Percentiles rank a stretch among this genome's conserved stretches.
Conservation (phyloP, 805 yeast species). For the Clavispora santaluciae region DNA sequence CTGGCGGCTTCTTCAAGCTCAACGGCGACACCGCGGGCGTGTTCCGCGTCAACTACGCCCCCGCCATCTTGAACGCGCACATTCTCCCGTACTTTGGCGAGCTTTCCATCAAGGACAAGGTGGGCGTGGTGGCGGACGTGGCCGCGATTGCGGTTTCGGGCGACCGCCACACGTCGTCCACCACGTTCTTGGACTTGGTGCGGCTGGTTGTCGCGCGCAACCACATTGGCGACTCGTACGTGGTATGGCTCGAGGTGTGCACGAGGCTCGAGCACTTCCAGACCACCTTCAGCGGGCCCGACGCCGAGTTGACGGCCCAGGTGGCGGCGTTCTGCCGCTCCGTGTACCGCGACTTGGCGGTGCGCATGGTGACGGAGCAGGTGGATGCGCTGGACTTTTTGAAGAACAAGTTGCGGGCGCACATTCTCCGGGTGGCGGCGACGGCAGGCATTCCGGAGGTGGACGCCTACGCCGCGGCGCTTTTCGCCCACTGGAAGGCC, state of each 20-base stretch:
- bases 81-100: conserved; percentile 34
- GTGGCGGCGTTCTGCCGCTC: conserved; percentile 25
- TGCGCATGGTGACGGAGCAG: conserved; percentile 15
- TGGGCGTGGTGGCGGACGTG: conserved; percentile 52
- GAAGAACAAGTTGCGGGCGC: conserved; percentile 30
- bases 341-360: conserved; percentile 29
- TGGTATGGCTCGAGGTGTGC: conserved; percentile 54
- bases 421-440: conserved; percentile 40
- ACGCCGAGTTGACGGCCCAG: conserved; percentile 16
- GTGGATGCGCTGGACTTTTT: conserved; percentile 23
- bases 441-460: conserved; percentile 33
- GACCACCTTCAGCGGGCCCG: conserved; percentile 29
- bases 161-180: conserved; percentile 26
- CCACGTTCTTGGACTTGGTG: conserved; percentile 42
- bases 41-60: conserved; percentile 51
- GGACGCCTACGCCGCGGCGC: conserved; percentile 28
- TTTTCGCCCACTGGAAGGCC: conserved; percentile 21
- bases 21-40: conserved; percentile 50
- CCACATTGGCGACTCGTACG: conserved; percentile 32
- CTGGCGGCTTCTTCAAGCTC: conserved; percentile 36
- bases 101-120: conserved; percentile 44
- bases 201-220: conserved; percentile 21
- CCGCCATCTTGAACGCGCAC: conserved; percentile 34
- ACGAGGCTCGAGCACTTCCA: conserved; percentile 34
- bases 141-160: conserved; percentile 48